Evolutionary conservation across 139 green algal species (phyloP), one percentile per base, ranked within the genome.

Genomic region (Haematococcus sp.): DNA sequence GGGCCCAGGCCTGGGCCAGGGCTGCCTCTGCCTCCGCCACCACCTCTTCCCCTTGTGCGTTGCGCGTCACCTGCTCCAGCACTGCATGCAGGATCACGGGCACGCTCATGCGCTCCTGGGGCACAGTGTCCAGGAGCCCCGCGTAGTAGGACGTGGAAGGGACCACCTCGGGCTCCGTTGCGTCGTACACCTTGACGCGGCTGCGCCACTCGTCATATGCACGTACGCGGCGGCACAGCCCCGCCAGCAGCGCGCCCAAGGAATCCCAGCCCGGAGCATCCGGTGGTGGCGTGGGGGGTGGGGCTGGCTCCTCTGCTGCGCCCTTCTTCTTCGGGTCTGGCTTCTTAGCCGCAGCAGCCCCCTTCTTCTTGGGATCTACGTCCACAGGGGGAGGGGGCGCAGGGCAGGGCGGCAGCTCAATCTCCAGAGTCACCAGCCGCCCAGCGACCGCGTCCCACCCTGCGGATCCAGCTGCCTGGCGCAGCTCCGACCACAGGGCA

Each of bases 1-100:
- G 52, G 17, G 78, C 78, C 0, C 51, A 55, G 28, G 68, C 58
- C 59, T 80, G 67, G 22, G 78, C 73, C n/a, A 66, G 51, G 0
- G 73, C 68, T 32, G 55, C 35, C 34, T 71, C 68, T 2, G 56
- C 63, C 61, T 84, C 78, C 4, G 63, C 63, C 22, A 84, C 67
- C 33, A 73, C 73, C 35, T 77, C 61, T 16, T 31, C 68, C 15
- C 20, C 73, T 30, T 78, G 64, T 51, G 74, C 61, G 43, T 80
- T 84, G 35, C 73, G 67, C 20, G 73, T 20, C 55, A 88, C 82
- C 80, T 90, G 85, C 77, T 91, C 81, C 49, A 91, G 60, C 71
- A 91, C 30, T 0, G 81, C 78, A 66, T 89, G 76, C 79, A 91
- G 66, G 17, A 91, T 52, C 49, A 89, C 27, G 9, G 83, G 76